Evolutionary conservation across 371 early-diverging fungal species (phyloP).

Genomic region (Mucor lusitanicus): DNA sequence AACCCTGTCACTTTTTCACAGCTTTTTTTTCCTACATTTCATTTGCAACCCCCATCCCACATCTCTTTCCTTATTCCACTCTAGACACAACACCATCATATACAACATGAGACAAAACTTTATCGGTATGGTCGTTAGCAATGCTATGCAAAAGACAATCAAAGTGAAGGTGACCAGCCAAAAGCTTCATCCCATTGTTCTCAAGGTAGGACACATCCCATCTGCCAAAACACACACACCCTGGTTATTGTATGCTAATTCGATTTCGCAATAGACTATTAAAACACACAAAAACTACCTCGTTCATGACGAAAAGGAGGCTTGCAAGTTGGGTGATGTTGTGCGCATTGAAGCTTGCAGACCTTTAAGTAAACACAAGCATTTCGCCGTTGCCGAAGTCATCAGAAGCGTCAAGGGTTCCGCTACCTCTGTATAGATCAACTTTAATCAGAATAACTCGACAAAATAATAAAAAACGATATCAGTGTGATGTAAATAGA

Average conservation of each 20-base stretch:
- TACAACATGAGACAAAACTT: slow-evolving; percentile 78
- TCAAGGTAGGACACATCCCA: slow-evolving; percentile 66
- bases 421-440: background rate
- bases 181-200: slow-evolving; percentile 80
- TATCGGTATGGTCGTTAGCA: slow-evolving; percentile 86
- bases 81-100: background rate
- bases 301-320: slow-evolving; percentile 85
- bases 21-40: background rate
- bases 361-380: slow-evolving; percentile 87
- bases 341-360: slow-evolving; percentile 92
- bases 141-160: slow-evolving; percentile 89
- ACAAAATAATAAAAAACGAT: background rate
- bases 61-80: background rate
- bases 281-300: slow-evolving; percentile 83
- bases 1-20: background rate
- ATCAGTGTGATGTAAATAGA: background rate
- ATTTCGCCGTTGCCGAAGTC: slow-evolving; percentile 87
- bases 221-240: background rate
- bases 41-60: background rate
- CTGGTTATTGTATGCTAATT: background rate
- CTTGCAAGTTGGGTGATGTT: slow-evolving; percentile 87
- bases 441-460: background rate
- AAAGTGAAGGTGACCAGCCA: slow-evolving; percentile 84
- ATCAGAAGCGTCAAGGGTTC: slow-evolving; percentile 48
- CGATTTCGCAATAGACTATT: slow-evolving; percentile 46